Percentiles rank a stretch among this genome's conserved stretches.
These are phyloP conservation scores for Epichloe festucae DNA, from an alignment of 2,329 filamentous ascomycete species.

Conservation along the genomic window DNA sequence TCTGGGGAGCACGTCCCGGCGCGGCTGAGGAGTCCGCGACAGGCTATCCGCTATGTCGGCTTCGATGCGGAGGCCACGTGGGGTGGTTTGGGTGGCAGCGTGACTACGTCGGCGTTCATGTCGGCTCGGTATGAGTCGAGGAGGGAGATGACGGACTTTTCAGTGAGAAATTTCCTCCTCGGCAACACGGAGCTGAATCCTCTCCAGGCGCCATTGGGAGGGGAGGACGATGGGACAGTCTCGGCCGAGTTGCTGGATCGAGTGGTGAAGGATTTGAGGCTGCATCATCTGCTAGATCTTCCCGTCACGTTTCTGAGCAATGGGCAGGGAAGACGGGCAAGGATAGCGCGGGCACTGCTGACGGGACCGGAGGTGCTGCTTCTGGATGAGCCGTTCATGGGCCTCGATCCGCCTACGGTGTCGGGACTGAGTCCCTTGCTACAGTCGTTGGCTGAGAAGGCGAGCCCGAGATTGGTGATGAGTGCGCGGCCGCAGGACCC, in stretches of 20 bases:
- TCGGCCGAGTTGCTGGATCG: conserved; percentile 40
- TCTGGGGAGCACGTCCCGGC: conserved; percentile 45
- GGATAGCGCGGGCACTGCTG: conserved; percentile 78
- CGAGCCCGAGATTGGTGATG: conserved; percentile 60
- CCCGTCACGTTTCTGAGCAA: conserved; percentile 87
- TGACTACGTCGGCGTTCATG: conserved; percentile 63
- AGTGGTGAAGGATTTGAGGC: conserved; percentile 56
- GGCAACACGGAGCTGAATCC: conserved; percentile 79
- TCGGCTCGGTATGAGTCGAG: conserved; percentile 83
- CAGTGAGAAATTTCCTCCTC: conserved; percentile 64
- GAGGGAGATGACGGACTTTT: conserved; percentile 80
- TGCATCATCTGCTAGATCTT: conserved; percentile 59
- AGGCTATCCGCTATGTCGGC: conserved; percentile 78
- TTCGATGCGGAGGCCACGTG: conserved; percentile 63
- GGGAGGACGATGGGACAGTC: conserved; percentile 32
- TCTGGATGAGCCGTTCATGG: conserved; percentile 93
- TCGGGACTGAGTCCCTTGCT: conserved; percentile 59
- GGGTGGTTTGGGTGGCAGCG: conserved; percentile 36
- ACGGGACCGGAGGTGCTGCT: conserved; percentile 68
- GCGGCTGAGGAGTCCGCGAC: conserved; percentile 43
- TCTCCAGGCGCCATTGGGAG: conserved; percentile 26
- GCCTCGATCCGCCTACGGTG: conserved; percentile 75
- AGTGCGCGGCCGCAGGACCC: conserved; percentile 74
- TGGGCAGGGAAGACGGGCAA: conserved; percentile 75
- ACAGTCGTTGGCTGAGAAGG: conserved; percentile 49